phyloP scores from a whole-genome alignment of 805 yeast genomes.

The Wickerhamomyces canadensis region DNA sequence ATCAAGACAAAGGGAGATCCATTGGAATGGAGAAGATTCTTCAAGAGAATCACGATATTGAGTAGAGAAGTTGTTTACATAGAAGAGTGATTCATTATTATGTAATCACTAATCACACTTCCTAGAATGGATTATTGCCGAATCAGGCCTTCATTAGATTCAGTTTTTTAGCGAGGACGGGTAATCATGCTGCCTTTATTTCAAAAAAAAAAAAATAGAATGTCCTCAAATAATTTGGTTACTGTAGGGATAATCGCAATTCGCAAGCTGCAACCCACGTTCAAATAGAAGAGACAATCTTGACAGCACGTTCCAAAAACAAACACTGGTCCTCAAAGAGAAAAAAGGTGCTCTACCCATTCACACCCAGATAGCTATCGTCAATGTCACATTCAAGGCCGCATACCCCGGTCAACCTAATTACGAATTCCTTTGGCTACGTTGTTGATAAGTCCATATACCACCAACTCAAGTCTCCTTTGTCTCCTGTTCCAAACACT shows the following conservation, averaged over 20 bases:
- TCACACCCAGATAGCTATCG: neutral
- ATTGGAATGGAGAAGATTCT: slow-evolving; percentile 65
- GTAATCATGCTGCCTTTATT: too few relatives aligned
- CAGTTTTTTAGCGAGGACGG: neutral
- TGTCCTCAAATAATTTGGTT: neutral
- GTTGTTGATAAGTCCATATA: neutral
- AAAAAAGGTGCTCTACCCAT: too few relatives aligned
- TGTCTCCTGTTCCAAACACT: too few relatives aligned
- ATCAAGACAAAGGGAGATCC: slow-evolving; percentile 60
- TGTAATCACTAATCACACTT: too few relatives aligned
- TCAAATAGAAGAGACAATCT: too few relatives aligned
- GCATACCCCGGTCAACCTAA: slow-evolving; percentile 1
- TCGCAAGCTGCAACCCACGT: too few relatives aligned
- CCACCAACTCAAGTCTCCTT: slow-evolving; percentile 1
- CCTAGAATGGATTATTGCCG: neutral
- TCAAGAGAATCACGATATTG: slow-evolving; percentile 49
- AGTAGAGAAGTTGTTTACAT: slow-evolving; percentile 53
- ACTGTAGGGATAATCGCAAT: slow-evolving; percentile 1
- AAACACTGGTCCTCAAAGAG: too few relatives aligned
- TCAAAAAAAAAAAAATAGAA: too few relatives aligned
- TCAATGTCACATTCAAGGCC: neutral
- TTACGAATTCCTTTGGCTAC: neutral
- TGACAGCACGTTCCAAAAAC: too few relatives aligned
- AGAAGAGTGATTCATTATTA: slow-evolving; percentile 20
- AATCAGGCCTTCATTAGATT: neutral